phyloP scores from a whole-genome alignment of 1,284 basidiomycete genomes.

The Irpex rosettiformis region DNA sequence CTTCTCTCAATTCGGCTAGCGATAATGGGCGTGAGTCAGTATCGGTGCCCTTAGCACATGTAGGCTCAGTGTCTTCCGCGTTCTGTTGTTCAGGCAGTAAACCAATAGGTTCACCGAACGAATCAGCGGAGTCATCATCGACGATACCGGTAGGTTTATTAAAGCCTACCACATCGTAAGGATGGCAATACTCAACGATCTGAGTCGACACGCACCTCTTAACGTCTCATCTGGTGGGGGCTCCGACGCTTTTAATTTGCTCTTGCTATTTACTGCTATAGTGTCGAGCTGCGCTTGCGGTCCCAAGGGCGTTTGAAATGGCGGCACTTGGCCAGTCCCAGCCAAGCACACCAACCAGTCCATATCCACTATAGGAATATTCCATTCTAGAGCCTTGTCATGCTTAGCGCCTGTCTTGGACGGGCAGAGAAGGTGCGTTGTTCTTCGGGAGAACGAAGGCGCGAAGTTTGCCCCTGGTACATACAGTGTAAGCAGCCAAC shows the following conservation, averaged over 20 bases:
- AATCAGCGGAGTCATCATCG: not conserved
- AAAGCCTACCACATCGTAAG: not conserved
- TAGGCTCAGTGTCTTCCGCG: not conserved
- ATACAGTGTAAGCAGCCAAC: not conserved
- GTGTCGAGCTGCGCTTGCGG: not conserved
- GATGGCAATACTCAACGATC: too few relatives aligned
- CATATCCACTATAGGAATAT: constrained; percentile 56
- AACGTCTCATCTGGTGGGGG: not conserved
- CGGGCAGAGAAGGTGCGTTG: constrained; percentile 75
- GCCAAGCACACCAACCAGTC: constrained; percentile 60
- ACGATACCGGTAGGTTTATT: not conserved
- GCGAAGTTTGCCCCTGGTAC: constrained; percentile 51
- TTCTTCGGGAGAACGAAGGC: constrained; percentile 53
- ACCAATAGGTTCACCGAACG: constrained; percentile 22
- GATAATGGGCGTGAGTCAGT: not conserved
- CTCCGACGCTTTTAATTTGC: not conserved
- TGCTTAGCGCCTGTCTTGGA: constrained; percentile 64
- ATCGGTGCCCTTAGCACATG: too few relatives aligned
- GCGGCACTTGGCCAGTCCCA: not conserved
- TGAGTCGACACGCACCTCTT: not conserved
- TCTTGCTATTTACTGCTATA: not conserved
- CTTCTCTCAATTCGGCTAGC: constrained; percentile 11
- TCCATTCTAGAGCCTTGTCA: constrained; percentile 72
- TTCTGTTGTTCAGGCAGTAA: constrained; percentile 15
- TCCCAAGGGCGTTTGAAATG: not conserved